phyloP scores from a whole-genome alignment of 768 basidiomycete genomes.

The Gloeopeniophorella convolvens region DNA sequence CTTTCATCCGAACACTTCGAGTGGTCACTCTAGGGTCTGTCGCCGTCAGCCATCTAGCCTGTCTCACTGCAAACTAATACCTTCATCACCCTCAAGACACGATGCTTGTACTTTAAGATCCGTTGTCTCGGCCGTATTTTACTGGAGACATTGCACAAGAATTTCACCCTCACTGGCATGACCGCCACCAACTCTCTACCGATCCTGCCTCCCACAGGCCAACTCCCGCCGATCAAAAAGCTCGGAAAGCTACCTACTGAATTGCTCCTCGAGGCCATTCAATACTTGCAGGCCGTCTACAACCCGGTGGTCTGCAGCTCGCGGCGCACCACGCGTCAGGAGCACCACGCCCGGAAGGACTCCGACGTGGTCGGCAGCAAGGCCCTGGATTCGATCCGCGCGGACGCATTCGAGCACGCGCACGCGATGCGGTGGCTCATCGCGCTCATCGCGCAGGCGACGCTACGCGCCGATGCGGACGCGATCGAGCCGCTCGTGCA shows the following conservation, averaged over 20 bases:
- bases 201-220: constrained; percentile 4
- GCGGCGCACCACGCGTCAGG: constrained; percentile 28
- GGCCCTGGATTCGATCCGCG: constrained; percentile 32
- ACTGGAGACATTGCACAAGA: no score
- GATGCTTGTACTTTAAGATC: no score
- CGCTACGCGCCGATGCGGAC: background rate
- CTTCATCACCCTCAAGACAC: no score
- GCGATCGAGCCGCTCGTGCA: constrained; percentile 38
- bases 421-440: constrained; percentile 73
- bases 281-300: constrained; percentile 49
- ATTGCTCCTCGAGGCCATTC: constrained; percentile 37
- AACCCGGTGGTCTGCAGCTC: constrained; percentile 58
- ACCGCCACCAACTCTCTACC: no score
- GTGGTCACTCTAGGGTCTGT: no score
- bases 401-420: constrained; percentile 63
- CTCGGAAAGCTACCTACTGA: background rate
- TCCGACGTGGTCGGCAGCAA: no score
- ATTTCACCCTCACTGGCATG: no score
- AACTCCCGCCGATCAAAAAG: constrained; percentile 11
- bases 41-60: no score
- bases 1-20: no score
- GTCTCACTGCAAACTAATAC: no score
- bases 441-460: constrained; percentile 42
- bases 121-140: no score
- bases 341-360: no score